Percentiles rank a stretch among this genome's conserved stretches.
Conservation (phyloP, 2,329 filamentous ascomycete genomes). For the Sarocladium kiliense region DNA sequence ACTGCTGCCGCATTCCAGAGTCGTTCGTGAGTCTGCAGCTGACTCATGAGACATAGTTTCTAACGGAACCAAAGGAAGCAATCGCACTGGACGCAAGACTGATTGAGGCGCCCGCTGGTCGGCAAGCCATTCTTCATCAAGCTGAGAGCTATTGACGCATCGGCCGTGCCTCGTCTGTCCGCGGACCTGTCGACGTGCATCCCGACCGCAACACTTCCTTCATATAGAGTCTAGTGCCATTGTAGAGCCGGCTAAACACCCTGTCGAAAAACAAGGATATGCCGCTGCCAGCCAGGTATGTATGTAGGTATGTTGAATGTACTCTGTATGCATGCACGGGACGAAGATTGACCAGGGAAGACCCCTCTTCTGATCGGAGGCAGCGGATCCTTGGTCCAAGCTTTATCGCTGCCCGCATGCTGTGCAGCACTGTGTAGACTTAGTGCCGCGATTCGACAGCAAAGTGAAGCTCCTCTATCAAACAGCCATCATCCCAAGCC, state of each 20-base stretch:
- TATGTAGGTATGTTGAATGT: not conserved
- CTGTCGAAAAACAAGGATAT: conserved; percentile 1
- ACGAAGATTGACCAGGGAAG: conserved; percentile 2
- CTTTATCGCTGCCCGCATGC: not conserved
- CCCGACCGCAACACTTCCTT: not conserved
- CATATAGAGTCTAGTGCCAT: not conserved
- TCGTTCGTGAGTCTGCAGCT: not conserved
- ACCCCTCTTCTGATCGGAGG: not conserved
- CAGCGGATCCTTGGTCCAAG: not conserved
- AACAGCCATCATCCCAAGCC: not conserved
- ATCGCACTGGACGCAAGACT: not conserved
- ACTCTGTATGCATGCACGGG: conserved; percentile 1
- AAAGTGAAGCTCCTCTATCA: not conserved
- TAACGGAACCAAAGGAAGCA: not conserved
- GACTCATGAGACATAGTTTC: not conserved
- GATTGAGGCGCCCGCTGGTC: not conserved
- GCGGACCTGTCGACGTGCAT: conserved; percentile 7
- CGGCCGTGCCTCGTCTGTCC: not conserved
- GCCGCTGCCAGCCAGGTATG: conserved; percentile 1
- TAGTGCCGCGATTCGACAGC: not conserved
- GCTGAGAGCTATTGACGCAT: conserved; percentile 6
- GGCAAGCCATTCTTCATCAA: not conserved
- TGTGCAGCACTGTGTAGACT: not conserved
- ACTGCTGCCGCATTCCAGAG: too few relatives aligned
- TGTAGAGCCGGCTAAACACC: conserved; percentile 1